Evolutionary conservation across 140 eudicot species (phyloP).

Genomic region (Erigeron philadelphicus): DNA sequence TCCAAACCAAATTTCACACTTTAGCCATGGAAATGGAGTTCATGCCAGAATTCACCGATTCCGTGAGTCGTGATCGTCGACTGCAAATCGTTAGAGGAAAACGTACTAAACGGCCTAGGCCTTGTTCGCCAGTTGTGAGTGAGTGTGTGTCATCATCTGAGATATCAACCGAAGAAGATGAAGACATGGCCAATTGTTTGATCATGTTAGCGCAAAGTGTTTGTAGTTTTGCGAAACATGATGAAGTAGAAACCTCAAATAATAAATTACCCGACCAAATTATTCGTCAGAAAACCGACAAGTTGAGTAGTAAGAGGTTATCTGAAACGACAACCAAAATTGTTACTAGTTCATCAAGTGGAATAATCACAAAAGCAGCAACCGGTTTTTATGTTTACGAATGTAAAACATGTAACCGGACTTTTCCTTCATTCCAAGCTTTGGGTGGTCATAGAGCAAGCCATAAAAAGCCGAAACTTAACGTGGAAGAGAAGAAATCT

Average conservation of each 20-base stretch:
- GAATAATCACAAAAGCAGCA: conserved; percentile 26
- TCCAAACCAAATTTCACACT: conserved; percentile 5
- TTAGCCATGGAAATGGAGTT: conserved; percentile 42
- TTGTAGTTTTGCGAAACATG: conserved; percentile 23
- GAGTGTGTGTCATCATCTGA: conserved; percentile 38
- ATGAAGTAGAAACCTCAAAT: not conserved
- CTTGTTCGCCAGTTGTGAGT: conserved; percentile 31
- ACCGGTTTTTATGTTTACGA: conserved; percentile 41
- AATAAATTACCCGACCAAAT: conserved; percentile 7
- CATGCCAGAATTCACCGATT: conserved; percentile 37
- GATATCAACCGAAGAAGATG: conserved; percentile 48
- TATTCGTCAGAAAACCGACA: conserved; percentile 31
- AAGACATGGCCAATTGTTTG: conserved; percentile 80
- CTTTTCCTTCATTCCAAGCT: conserved; percentile 62
- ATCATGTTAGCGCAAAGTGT: conserved; percentile 63
- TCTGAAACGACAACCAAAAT: conserved; percentile 17
- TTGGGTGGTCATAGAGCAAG: conserved; percentile 69
- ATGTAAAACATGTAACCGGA: conserved; percentile 60
- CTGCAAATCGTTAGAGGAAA: conserved; percentile 45
- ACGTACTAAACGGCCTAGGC: conserved; percentile 62
- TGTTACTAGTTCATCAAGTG: conserved; percentile 12
- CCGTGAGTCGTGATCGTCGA: conserved; percentile 29
- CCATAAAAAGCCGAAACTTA: conserved; percentile 53
- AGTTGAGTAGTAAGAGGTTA: conserved; percentile 30
- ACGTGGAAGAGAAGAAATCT: conserved; percentile 31